Evolutionary conservation across 2,329 filamentous ascomycete genomes (phyloP), one percentile per base, ranked within the genome.

Genomic region (Penicillium sp.): DNA sequence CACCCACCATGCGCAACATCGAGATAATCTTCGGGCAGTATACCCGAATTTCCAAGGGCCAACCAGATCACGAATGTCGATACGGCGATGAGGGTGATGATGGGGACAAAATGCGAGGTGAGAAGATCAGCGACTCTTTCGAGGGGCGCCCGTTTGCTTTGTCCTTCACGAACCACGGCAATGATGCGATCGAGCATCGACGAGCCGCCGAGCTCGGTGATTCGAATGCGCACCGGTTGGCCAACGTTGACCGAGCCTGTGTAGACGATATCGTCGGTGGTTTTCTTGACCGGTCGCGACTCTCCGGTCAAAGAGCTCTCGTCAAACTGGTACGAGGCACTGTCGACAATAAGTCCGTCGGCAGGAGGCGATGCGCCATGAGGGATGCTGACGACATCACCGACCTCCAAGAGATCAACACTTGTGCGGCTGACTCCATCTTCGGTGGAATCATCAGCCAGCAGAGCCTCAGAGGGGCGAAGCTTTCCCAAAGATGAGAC

Each of bases 301-400:
- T 81, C 79, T 54, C 79, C 79, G 1, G 93, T 97, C 56, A 97
- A 79, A 57, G 91, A 95, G 10, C 91, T 92, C 71, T 97, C 93
- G 67, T 97, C 91, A 66, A 97, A 96, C 47, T 79, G 82, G 43
- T 84, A 85, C 47, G 85, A 80, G 3, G 84, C 86, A 1, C 75
- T 73, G 2, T 67, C 67, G 10, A 81, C 63, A 18, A 96, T 66
- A 4, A 75, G 69, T 7, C 92, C 92, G 68, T 97, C 93, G 5
- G 88, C 91, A 0, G 93, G 90, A 0, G 93, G 93, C 0, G 92
- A 96, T 1, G 85, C 83, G 2, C 93, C 93, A 55, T 92, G 86
- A 2, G 86, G 83, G 2, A 97, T 83, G 48, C 86, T 84, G 42
- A 97, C 89, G 0, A 82, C 72, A 63, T 94, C 90, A 1, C 88